Base-by-base conservation (phyloP, 345 rosid genomes). In the Gossypium rotundifolium region DNA sequence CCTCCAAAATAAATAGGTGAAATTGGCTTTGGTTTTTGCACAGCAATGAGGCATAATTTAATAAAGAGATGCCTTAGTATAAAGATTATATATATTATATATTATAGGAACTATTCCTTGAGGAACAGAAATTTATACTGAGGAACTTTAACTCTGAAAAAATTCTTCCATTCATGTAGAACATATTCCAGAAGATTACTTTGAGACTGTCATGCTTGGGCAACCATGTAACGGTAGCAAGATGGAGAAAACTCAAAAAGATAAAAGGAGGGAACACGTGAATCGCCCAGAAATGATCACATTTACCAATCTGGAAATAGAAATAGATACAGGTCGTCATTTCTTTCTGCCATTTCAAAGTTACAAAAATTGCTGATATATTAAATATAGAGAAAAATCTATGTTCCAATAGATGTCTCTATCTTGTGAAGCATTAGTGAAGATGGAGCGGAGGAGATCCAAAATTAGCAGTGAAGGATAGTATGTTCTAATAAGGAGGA, bases 371-470 rank as follows among this genome's bases (percentile, higher is more conserved):
- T n/a, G 40, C 51, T 65, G 69, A 42, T 18, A 42, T 65, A 42
- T 42, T 42, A 42, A 65, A 42, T 40, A 9, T 65, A 65, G 16
- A 18, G 69, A 65, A 65, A 42, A 11, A 3, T 11, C 22, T 10
- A 0, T 29, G 38, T 64, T 38, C 8, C 40, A 8, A 40, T 38
- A 64, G 68, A 64, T 64, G 14, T 40, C 68, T 64, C 23, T 64
- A 11, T 45, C 68, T 64, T 64, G 48, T 48, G 45, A 45, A 66
- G 55, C 11, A 66, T n/a, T 64, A 45, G 38, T 45, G 71, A 66
- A 18, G 27, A 65, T 61, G 29, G 65, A 29, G 5, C 1, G 38
- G 38, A 29, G 38, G 38, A 29, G 38, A 29, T 4, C 38, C 38
- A 29, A 29, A 29, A 29, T 29, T 29, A 29, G 38, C 38, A 29